phyloP scores from a whole-genome alignment of 2,329 filamentous ascomycete genomes.

The Penicillium brasilianum region DNA sequence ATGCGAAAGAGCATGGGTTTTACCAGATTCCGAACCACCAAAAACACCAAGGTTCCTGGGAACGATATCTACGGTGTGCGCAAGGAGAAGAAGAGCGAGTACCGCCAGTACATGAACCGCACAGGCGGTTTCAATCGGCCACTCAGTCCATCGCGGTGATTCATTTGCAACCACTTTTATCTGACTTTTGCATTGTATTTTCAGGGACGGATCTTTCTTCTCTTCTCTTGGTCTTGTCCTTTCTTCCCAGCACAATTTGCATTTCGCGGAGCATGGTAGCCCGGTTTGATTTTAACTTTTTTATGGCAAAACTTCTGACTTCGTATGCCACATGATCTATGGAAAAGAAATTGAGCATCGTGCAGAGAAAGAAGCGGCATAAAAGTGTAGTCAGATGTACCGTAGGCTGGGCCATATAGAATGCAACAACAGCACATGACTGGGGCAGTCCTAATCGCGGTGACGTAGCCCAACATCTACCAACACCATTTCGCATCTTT shows the following conservation, averaged over 20 bases:
- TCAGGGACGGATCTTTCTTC: neutral
- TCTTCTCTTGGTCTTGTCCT: constrained; percentile 12
- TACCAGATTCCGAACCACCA: constrained; percentile 80
- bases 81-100: constrained; percentile 94
- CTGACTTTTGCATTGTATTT: constrained; percentile 1
- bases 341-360: constrained; percentile 9
- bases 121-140: constrained; percentile 57
- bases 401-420: neutral
- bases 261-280: constrained; percentile 38
- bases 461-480: constrained; percentile 37
- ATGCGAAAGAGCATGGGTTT: constrained; percentile 94
- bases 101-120: constrained; percentile 88
- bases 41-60: constrained; percentile 84
- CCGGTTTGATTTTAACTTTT: constrained; percentile 20
- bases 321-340: constrained; percentile 9
- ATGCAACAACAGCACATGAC: constrained; percentile 32
- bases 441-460: constrained; percentile 18
- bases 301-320: constrained; percentile 14
- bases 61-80: constrained; percentile 82
- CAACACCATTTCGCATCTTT: constrained; percentile 10
- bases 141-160: constrained; percentile 52
- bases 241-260: constrained; percentile 31
- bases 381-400: neutral
- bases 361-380: neutral
- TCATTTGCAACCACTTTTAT: neutral